Conservation (phyloP, 768 basidiomycete genomes). For the Mycena rosella region DNA sequence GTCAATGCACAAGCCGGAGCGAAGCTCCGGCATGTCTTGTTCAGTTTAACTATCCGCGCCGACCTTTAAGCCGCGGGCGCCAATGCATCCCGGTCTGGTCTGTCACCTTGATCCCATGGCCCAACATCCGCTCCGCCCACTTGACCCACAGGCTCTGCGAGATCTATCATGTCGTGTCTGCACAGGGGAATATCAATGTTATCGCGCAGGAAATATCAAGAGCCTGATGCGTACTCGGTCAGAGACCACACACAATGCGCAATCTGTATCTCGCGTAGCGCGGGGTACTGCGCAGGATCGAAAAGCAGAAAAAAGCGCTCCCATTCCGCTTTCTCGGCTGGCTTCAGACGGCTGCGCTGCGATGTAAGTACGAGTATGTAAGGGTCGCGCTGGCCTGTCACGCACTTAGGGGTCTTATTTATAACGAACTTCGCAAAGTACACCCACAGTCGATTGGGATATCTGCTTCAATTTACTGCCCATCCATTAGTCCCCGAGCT, state of each 20-base stretch:
- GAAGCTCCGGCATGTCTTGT: no score
- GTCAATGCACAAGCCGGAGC: no score
- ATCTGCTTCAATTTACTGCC: no score
- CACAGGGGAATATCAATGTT: no score
- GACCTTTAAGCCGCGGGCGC: slow-evolving; percentile 5
- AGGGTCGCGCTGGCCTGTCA: no score
- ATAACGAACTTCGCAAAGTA: no score
- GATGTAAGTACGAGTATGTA: no score
- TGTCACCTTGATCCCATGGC: neutral
- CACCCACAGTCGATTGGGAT: no score
- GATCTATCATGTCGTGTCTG: neutral
- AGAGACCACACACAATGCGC: neutral
- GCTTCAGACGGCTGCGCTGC: slow-evolving; percentile 47
- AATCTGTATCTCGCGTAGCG: neutral
- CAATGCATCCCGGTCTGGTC: neutral
- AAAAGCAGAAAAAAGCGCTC: slow-evolving; percentile 51
- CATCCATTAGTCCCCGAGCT: no score
- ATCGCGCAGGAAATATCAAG: neutral
- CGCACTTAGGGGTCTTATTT: no score
- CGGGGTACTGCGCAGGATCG: slow-evolving; percentile 39
- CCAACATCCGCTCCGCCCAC: neutral
- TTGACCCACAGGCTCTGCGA: neutral
- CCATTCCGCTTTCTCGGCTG: slow-evolving; percentile 45
- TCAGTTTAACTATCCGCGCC: no score
- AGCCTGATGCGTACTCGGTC: neutral